phyloP scores from a whole-genome alignment of 176 grass and related monocot genomes.

The Elymus sibiricus region DNA sequence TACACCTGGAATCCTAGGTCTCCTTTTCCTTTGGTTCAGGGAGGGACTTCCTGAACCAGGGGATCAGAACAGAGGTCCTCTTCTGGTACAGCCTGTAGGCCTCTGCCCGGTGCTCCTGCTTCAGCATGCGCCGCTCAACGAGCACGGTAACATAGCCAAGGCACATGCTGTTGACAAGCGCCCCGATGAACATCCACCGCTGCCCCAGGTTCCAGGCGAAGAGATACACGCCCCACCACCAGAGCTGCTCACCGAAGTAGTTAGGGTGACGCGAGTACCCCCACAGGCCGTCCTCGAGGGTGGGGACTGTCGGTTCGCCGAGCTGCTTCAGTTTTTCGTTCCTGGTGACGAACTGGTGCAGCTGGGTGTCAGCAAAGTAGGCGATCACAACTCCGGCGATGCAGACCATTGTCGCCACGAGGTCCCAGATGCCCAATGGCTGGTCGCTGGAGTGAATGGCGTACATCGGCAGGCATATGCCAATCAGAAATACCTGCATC shows the following conservation, averaged over 20 bases:
- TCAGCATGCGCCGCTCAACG: slow-evolving; percentile 73
- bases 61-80: slow-evolving; percentile 78
- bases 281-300: slow-evolving; percentile 70
- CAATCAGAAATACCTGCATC: slow-evolving; percentile 78
- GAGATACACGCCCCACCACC: slow-evolving; percentile 85
- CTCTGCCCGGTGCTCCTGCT: slow-evolving; percentile 61
- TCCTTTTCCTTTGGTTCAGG: slow-evolving; percentile 42
- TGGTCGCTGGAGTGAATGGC: slow-evolving; percentile 58
- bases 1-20: not conserved
- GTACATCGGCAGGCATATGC: slow-evolving; percentile 83
- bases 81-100: slow-evolving; percentile 69
- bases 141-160: slow-evolving; percentile 83
- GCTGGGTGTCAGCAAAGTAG: slow-evolving; percentile 77
- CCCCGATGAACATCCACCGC: slow-evolving; percentile 68
- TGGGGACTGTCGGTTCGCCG: slow-evolving; percentile 29
- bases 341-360: slow-evolving; percentile 53
- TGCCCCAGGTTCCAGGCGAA: slow-evolving; percentile 80
- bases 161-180: slow-evolving; percentile 71
- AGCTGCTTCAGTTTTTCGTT: slow-evolving; percentile 52
- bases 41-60: slow-evolving; percentile 67
- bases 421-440: slow-evolving; percentile 57
- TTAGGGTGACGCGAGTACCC: slow-evolving; percentile 89
- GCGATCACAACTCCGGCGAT: slow-evolving; percentile 55
- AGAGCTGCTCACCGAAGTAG: slow-evolving; percentile 89
- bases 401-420: slow-evolving; percentile 43